Conservation (phyloP, 2,329 filamentous ascomycete species). For the Didymella sp. region DNA sequence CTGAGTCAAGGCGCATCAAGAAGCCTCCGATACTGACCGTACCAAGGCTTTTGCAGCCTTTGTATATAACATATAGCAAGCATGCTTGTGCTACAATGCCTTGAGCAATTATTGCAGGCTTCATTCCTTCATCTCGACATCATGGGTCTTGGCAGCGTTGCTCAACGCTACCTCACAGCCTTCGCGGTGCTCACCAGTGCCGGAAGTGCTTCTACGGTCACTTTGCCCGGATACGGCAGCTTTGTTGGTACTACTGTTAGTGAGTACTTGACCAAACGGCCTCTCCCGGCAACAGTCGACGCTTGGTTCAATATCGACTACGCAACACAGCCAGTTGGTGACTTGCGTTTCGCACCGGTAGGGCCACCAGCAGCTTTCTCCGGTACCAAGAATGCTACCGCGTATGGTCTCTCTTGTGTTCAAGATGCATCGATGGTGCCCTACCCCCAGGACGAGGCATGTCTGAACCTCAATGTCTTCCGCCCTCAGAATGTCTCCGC, state of each 20-base stretch:
- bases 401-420: slow-evolving; percentile 52
- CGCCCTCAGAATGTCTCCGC: slow-evolving; percentile 26
- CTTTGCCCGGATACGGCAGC: slow-evolving; percentile 49
- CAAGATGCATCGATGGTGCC: slow-evolving; percentile 51
- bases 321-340: slow-evolving; percentile 48
- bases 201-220: slow-evolving; percentile 19
- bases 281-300: slow-evolving; percentile 49
- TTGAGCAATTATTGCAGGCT: background rate
- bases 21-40: slow-evolving; percentile 1
- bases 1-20: slow-evolving; percentile 2
- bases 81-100: background rate
- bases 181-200: slow-evolving; percentile 7
- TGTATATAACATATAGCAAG: slow-evolving; percentile 3
- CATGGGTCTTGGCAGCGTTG: slow-evolving; percentile 11
- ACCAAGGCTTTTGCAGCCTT: slow-evolving; percentile 4
- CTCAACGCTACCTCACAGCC: slow-evolving; percentile 13
- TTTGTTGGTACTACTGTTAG: slow-evolving; percentile 50
- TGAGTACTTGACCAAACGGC: slow-evolving; percentile 46
- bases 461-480: slow-evolving; percentile 40
- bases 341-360: slow-evolving; percentile 50
- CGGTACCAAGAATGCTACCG: slow-evolving; percentile 47
- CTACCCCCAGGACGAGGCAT: slow-evolving; percentile 32
- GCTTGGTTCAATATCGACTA: slow-evolving; percentile 59
- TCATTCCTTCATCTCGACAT: background rate
- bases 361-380: slow-evolving; percentile 49